Evolutionary conservation across 192 early-diverging fungal species (phyloP).

Genomic region (Geranomyces michiganensis): DNA sequence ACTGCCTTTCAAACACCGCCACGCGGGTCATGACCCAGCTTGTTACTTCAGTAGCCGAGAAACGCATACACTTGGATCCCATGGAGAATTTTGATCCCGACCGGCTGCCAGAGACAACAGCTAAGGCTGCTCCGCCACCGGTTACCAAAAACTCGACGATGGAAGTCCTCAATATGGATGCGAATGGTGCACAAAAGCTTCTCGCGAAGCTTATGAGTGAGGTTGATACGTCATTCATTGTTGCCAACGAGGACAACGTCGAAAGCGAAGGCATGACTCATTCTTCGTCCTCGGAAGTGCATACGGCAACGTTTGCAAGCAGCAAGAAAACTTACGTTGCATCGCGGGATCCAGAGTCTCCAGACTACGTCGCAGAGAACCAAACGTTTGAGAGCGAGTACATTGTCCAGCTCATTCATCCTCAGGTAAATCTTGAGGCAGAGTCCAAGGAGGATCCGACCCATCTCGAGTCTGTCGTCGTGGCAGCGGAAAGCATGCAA

Average conservation of each 20-base stretch:
- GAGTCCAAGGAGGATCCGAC: constrained; percentile 38
- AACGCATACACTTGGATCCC: constrained; percentile 16
- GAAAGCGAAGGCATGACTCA: constrained; percentile 19
- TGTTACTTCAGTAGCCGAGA: constrained; percentile 25
- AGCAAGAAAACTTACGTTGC: constrained; percentile 37
- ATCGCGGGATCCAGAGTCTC: constrained; percentile 50
- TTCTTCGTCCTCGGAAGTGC: constrained; percentile 28
- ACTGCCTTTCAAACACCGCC: constrained; percentile 84
- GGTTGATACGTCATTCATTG: constrained; percentile 44
- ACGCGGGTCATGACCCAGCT: constrained; percentile 76
- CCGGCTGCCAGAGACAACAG: constrained; percentile 7
- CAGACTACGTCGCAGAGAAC: constrained; percentile 56
- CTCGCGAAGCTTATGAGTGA: constrained; percentile 53
- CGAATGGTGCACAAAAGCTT: constrained; percentile 44
- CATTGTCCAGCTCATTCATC: constrained; percentile 68
- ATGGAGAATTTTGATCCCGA: constrained; percentile 15
- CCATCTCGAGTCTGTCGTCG: constrained; percentile 54
- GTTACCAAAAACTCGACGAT: constrained; percentile 23
- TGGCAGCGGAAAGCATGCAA: constrained; percentile 64
- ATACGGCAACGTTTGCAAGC: constrained; percentile 11
- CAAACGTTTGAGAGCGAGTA: constrained; percentile 60
- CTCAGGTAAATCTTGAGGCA: constrained; percentile 73
- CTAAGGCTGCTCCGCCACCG: not conserved
- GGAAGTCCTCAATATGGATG: constrained; percentile 31
- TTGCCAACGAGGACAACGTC: constrained; percentile 48